Percentiles rank a stretch among this genome's conserved stretches.
Conservation (phyloP, 2,329 filamentous ascomycete species). For the Botrytis sinoallii region DNA sequence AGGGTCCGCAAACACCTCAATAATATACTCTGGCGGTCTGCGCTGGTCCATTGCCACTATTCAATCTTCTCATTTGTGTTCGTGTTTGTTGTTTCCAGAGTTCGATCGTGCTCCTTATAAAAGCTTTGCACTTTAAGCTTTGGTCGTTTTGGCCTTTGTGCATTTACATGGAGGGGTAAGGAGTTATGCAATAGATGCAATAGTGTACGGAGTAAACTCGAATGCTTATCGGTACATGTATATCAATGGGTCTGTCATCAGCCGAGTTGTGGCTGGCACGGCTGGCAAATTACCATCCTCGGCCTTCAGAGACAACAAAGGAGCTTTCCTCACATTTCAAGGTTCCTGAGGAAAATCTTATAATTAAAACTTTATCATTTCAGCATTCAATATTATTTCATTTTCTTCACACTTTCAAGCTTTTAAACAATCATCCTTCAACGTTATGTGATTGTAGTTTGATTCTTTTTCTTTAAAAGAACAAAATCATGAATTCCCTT, state of each 20-base stretch:
- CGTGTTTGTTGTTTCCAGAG: conserved; percentile 9
- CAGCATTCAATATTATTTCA: conserved; percentile 2
- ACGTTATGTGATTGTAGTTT: conserved; percentile 26
- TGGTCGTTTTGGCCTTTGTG: conserved; percentile 18
- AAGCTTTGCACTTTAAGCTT: neutral
- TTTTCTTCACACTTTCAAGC: conserved; percentile 10
- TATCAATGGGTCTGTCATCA: neutral
- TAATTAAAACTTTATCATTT: neutral
- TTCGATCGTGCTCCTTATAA: conserved; percentile 10
- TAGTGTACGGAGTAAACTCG: conserved; percentile 4
- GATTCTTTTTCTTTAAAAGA: conserved; percentile 1
- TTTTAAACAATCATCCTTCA: neutral
- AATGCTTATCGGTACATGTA: conserved; percentile 14
- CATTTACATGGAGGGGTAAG: conserved; percentile 20
- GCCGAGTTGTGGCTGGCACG: conserved; percentile 15
- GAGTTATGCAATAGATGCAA: conserved; percentile 15
- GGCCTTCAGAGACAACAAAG: conserved; percentile 16
- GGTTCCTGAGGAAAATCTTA: neutral
- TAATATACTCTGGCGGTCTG: conserved; percentile 78
- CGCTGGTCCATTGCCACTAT: conserved; percentile 55
- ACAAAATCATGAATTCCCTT: conserved; percentile 58
- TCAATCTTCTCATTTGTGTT: conserved; percentile 16
- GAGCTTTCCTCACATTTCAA: conserved; percentile 5
- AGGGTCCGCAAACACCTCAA: conserved; percentile 92
- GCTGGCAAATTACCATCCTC: conserved; percentile 16